These are phyloP conservation scores for Penicillium sp. DNA, from an alignment of 2,329 filamentous ascomycete species.

Conservation along the genomic window DNA sequence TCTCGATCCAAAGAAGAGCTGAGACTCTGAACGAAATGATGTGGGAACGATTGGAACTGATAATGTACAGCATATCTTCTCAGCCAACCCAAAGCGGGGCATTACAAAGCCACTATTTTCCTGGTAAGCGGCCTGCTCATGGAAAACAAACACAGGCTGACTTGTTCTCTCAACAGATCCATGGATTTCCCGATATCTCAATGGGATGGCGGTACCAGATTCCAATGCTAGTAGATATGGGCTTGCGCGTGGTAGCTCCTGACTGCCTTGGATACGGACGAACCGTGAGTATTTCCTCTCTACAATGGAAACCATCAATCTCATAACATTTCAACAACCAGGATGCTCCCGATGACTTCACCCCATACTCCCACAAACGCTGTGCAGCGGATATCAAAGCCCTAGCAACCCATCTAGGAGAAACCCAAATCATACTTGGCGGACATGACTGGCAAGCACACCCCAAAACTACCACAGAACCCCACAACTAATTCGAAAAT, in stretches of 20 bases:
- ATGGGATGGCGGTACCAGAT: slow-evolving; percentile 91
- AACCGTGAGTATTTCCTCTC: slow-evolving; percentile 51
- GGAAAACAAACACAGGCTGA: not conserved
- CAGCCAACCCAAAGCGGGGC: slow-evolving; percentile 45
- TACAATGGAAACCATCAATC: not conserved
- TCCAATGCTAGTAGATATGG: slow-evolving; percentile 68
- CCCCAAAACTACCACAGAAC: not conserved
- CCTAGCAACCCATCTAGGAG: slow-evolving; percentile 60
- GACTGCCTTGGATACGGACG: slow-evolving; percentile 85
- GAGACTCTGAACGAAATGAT: not conserved
- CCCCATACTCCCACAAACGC: slow-evolving; percentile 68
- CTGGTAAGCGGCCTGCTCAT: slow-evolving; percentile 42
- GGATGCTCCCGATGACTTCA: slow-evolving; percentile 60
- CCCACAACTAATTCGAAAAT: not conserved
- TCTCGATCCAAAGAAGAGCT: not conserved
- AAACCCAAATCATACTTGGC: slow-evolving; percentile 69
- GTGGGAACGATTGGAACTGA: not conserved
- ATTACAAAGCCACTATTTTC: slow-evolving; percentile 54
- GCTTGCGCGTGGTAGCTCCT: slow-evolving; percentile 75
- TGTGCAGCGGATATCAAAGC: slow-evolving; percentile 73
- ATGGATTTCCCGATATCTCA: slow-evolving; percentile 80
- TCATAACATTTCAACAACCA: slow-evolving; percentile 38
- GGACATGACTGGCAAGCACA: slow-evolving; percentile 75
- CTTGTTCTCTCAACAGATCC: slow-evolving; percentile 48
- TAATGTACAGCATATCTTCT: slow-evolving; percentile 51